Conservation (phyloP, 2,329 filamentous ascomycete species). For the Paraconiothyrium sp. region DNA sequence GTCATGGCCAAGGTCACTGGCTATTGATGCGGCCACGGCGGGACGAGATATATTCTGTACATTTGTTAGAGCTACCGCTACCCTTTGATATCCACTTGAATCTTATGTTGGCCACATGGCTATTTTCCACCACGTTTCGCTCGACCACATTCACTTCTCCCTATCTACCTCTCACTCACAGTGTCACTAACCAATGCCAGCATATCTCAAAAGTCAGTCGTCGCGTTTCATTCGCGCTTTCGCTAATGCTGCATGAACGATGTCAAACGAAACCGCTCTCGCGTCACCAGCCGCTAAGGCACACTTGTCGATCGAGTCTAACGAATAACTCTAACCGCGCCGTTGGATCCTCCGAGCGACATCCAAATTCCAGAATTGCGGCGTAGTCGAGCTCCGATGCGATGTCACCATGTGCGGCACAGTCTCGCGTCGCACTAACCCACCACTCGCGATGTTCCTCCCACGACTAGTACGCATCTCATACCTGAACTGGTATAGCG, state of each 20-base stretch:
- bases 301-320: neutral
- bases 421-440: neutral
- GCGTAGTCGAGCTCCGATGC: neutral
- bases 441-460: neutral
- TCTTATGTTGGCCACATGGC: neutral
- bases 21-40: no score
- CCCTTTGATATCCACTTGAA: slow-evolving; percentile 11
- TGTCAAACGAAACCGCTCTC: neutral
- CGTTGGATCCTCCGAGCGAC: neutral
- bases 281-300: neutral
- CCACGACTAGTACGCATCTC: neutral
- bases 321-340: neutral
- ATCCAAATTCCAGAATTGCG: neutral
- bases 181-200: no score
- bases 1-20: no score
- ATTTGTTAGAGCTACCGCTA: neutral
- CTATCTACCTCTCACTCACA: no score
- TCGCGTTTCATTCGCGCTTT: slow-evolving; percentile 1
- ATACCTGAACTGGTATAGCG: no score
- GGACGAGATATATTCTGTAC: neutral
- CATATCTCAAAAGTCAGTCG: neutral
- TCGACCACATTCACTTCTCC: no score
- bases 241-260: neutral
- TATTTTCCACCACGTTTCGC: neutral
- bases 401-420: neutral